Evolutionary conservation across 2,329 filamentous ascomycete species (phyloP).

Genomic region (Cercospora citrullina): DNA sequence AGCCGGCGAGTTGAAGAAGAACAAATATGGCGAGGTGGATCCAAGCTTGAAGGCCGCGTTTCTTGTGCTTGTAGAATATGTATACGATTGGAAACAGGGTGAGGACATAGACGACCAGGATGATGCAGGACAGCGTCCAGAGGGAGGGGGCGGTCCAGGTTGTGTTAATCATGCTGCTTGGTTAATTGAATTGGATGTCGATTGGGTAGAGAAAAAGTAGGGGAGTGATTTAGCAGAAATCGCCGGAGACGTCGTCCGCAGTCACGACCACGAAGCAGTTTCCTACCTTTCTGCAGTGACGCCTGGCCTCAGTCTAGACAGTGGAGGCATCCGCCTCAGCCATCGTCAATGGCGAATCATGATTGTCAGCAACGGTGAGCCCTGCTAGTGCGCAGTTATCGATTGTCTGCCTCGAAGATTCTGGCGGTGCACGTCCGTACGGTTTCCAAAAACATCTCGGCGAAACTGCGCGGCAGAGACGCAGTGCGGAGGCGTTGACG

Average conservation of each 20-base stretch:
- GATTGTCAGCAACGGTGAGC: not conserved
- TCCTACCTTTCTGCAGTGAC: not conserved
- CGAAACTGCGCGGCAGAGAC: conserved; percentile 4
- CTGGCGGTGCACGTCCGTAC: not conserved
- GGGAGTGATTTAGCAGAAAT: not conserved
- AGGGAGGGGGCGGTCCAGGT: conserved; percentile 9
- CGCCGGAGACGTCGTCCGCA: not conserved
- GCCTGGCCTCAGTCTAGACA: not conserved
- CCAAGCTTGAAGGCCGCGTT: not conserved
- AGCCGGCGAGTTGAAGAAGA: conserved; percentile 11
- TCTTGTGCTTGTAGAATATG: conserved; percentile 14
- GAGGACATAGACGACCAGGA: conserved; percentile 9
- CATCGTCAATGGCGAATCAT: not conserved
- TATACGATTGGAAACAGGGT: conserved; percentile 9
- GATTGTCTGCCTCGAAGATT: conserved; percentile 2
- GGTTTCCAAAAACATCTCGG: conserved; percentile 12
- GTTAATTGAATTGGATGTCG: not conserved
- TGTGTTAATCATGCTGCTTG: not conserved
- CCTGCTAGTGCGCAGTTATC: conserved; percentile 2
- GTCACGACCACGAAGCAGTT: not conserved
- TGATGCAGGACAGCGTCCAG: conserved; percentile 2
- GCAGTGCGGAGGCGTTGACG: not conserved
- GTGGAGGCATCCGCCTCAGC: not conserved
- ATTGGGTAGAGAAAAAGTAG: not conserved
- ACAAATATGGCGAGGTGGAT: conserved; percentile 12